A percentile compares a stretch with the other conserved stretches of the same genome.
These are phyloP conservation scores for Arabidopsis suecica DNA, from an alignment of 345 rosid genomes.

Conservation along the genomic window DNA sequence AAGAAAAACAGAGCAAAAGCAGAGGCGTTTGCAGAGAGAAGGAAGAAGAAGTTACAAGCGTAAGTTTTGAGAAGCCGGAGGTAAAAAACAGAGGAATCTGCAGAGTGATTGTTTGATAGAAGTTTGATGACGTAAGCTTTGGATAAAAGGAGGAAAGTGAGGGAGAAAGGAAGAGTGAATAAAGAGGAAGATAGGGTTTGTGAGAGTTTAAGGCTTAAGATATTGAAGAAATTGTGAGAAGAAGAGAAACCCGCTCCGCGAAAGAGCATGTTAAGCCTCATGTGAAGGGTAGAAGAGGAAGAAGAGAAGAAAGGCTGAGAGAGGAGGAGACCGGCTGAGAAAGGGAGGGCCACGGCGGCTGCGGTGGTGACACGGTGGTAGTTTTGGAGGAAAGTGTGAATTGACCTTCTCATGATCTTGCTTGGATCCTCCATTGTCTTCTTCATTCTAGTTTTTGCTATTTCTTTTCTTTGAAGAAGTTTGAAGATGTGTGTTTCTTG, in stretches of 20 bases:
- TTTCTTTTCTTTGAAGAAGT: slow-evolving; percentile 5
- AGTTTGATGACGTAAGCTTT: slow-evolving; percentile 59
- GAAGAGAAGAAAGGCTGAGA: slow-evolving; percentile 45
- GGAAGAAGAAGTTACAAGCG: slow-evolving; percentile 55
- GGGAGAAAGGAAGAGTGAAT: slow-evolving; percentile 70
- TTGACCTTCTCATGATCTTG: slow-evolving; percentile 70
- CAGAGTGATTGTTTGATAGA: slow-evolving; percentile 49
- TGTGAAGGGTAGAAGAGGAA: slow-evolving; percentile 43
- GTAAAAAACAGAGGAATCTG: slow-evolving; percentile 47
- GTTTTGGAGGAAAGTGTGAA: slow-evolving; percentile 64
- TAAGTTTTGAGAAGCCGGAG: slow-evolving; percentile 59
- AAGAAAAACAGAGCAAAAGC: slow-evolving; percentile 67
- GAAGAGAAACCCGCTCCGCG: slow-evolving; percentile 77
- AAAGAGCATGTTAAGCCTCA: slow-evolving; percentile 54
- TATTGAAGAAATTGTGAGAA: slow-evolving; percentile 57
- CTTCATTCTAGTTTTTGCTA: slow-evolving; percentile 26
- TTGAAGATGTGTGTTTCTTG: slow-evolving; percentile 39
- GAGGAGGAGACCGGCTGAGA: slow-evolving; percentile 53
- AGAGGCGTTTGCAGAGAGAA: slow-evolving; percentile 77
- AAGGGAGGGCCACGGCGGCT: slow-evolving; percentile 65
- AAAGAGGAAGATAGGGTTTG: slow-evolving; percentile 70
- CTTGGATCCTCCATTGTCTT: slow-evolving; percentile 57
- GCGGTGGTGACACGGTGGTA: slow-evolving; percentile 63
- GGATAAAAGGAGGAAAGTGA: slow-evolving; percentile 71
- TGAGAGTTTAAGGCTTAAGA: slow-evolving; percentile 69